phyloP scores from a whole-genome alignment of 306 rosid species.

The Gillenia trifoliata region DNA sequence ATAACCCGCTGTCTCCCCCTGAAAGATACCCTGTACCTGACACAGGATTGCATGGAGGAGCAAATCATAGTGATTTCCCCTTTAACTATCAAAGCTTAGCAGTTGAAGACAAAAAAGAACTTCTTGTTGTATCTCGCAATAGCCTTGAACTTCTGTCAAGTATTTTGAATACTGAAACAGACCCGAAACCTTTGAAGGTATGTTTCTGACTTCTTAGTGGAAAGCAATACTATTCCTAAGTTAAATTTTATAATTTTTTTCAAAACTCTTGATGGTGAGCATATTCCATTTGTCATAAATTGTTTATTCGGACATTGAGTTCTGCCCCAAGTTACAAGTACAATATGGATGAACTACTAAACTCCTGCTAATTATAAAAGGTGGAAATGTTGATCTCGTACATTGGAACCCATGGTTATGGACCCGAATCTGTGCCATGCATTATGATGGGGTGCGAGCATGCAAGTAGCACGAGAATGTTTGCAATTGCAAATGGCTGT shows the following conservation, averaged over 20 bases:
- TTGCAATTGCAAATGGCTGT: background rate
- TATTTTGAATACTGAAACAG: slow-evolving; percentile 58
- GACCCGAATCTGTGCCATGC: background rate
- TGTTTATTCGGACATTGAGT: background rate
- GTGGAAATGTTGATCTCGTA: background rate
- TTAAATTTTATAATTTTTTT: background rate
- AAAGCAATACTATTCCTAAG: background rate
- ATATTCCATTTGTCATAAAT: background rate
- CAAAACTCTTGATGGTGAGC: background rate
- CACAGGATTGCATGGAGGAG: slow-evolving; percentile 26
- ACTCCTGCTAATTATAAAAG: background rate
- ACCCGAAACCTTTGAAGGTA: slow-evolving; percentile 72
- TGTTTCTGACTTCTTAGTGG: slow-evolving; percentile 4
- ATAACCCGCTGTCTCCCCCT: slow-evolving; percentile 45
- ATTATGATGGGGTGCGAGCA: background rate
- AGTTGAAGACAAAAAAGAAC: slow-evolving; percentile 58
- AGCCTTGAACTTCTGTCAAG: slow-evolving; percentile 70
- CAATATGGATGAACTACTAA: background rate
- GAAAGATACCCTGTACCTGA: slow-evolving; percentile 56
- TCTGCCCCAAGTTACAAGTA: background rate
- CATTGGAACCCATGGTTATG: background rate
- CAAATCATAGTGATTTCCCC: slow-evolving; percentile 29
- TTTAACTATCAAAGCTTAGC: slow-evolving; percentile 34
- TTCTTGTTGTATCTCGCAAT: slow-evolving; percentile 66
- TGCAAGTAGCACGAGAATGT: background rate